Percentiles rank a stretch among this genome's conserved stretches.
These are phyloP conservation scores for Lasiodiplodia sp. DNA, from an alignment of 2,329 filamentous ascomycete genomes.

Conservation along the genomic window DNA sequence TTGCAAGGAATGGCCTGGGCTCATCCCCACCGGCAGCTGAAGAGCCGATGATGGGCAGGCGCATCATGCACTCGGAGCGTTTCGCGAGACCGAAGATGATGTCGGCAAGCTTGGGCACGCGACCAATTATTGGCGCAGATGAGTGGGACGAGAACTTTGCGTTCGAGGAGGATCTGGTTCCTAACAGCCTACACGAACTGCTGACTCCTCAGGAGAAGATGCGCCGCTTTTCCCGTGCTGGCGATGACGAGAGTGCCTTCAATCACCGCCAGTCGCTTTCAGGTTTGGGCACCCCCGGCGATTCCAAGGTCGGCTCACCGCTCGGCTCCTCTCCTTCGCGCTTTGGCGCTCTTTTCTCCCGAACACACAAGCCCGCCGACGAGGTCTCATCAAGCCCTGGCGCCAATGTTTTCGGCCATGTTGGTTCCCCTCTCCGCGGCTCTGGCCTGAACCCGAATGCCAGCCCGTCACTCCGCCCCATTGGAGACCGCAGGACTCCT, in stretches of 20 bases:
- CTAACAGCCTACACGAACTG: conserved; percentile 70
- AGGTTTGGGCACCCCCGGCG: conserved; percentile 56
- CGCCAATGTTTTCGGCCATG: conserved; percentile 62
- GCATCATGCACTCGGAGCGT: conserved; percentile 71
- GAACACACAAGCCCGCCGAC: conserved; percentile 57
- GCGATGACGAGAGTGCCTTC: conserved; percentile 57
- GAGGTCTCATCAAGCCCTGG: conserved; percentile 46
- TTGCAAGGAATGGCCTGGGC: conserved; percentile 51
- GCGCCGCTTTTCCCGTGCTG: conserved; percentile 65
- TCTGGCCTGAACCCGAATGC: conserved; percentile 60
- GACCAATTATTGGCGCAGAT: conserved; percentile 52
- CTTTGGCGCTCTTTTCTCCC: conserved; percentile 66
- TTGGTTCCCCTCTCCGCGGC: conserved; percentile 72
- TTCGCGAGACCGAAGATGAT: conserved; percentile 65
- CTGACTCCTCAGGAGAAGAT: conserved; percentile 68
- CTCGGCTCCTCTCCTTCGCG: conserved; percentile 67
- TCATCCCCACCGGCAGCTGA: conserved; percentile 70
- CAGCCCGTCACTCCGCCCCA: conserved; percentile 60
- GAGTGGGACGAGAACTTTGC: conserved; percentile 72
- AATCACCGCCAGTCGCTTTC: conserved; percentile 57
- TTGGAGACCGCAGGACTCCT: conserved; percentile 52
- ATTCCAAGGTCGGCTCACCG: conserved; percentile 59
- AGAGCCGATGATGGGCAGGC: conserved; percentile 68
- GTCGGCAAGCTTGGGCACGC: conserved; percentile 66
- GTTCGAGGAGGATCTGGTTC: conserved; percentile 90